A percentile compares a stretch with the other conserved stretches of the same genome.
Conservation (phyloP, 2,329 filamentous ascomycete species). For the Aspergillus sp. region DNA sequence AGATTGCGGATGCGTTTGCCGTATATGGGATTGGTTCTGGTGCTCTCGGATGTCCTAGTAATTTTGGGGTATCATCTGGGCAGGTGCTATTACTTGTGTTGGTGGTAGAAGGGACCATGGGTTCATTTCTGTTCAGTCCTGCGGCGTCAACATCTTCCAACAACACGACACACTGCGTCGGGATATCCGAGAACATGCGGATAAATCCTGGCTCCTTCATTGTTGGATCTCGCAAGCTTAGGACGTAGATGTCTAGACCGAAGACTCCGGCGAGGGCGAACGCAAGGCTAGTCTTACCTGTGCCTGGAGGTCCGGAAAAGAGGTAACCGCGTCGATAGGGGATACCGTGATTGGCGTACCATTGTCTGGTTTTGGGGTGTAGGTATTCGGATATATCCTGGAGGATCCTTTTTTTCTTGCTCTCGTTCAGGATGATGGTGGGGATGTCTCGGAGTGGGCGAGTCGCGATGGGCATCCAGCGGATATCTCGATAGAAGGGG, state of each 20-base stretch:
- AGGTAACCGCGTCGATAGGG: constrained; percentile 76
- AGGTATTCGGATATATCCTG: constrained; percentile 76
- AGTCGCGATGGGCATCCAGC: no score
- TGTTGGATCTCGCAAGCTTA: constrained; percentile 61
- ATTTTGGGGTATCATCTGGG: neutral
- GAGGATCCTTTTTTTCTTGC: no score
- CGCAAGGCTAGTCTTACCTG: constrained; percentile 71
- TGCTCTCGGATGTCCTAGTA: no score
- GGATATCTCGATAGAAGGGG: no score
- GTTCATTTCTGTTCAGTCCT: neutral
- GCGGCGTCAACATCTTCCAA: constrained; percentile 66
- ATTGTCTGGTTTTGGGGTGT: constrained; percentile 64
- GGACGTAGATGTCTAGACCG: constrained; percentile 66
- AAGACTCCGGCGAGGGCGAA: constrained; percentile 68
- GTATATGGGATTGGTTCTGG: no score
- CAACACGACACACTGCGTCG: constrained; percentile 65
- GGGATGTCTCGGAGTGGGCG: no score
- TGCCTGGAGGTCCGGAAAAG: constrained; percentile 74
- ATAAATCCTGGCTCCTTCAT: constrained; percentile 65
- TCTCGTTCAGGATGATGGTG: no score
- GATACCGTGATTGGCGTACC: constrained; percentile 76
- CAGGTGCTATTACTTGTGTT: neutral
- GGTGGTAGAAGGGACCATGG: no score
- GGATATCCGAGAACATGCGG: constrained; percentile 61
- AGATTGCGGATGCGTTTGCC: neutral